These are phyloP conservation scores for Chlamydomonas asymmetrica DNA, from an alignment of 139 green algal species.

Conservation along the genomic window DNA sequence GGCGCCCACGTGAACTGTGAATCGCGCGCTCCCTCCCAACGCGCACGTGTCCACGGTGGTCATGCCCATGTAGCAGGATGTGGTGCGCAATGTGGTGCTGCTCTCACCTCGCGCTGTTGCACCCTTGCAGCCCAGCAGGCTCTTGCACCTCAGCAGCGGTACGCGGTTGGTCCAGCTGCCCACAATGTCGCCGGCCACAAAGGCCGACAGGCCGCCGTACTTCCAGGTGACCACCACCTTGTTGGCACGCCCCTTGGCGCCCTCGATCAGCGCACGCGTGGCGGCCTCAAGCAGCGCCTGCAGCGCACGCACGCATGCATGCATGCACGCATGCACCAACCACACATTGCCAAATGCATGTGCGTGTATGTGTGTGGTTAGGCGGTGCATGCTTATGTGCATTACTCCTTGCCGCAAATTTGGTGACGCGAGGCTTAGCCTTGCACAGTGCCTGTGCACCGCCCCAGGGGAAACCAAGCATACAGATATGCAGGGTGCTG, in stretches of 20 bases:
- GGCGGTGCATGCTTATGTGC: neutral
- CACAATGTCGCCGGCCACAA: conserved; percentile 72
- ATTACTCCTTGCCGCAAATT: neutral
- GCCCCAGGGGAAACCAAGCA: no score
- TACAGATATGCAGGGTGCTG: no score
- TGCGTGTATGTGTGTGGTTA: neutral
- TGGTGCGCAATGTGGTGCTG: no score
- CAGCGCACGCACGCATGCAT: neutral
- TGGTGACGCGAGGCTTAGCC: neutral
- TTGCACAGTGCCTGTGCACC: no score
- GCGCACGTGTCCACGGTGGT: no score
- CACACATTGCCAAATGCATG: no score
- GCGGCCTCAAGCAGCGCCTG: conserved; percentile 46
- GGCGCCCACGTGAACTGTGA: no score
- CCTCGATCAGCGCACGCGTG: conserved; percentile 46
- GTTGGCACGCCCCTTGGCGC: conserved; percentile 45
- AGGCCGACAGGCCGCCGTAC: conserved; percentile 65
- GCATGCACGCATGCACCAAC: no score
- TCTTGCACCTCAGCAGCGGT: conserved; percentile 54
- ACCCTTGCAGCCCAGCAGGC: conserved; percentile 33
- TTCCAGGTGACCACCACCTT: conserved; percentile 64
- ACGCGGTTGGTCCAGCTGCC: conserved; percentile 66
- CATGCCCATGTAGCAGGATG: neutral
- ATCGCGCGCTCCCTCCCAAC: no score
- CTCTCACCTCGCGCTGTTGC: conserved; percentile 27